Evolutionary conservation across 2,329 filamentous ascomycete species (phyloP).

Genomic region (Aspergillus fumigatiaffinis): DNA sequence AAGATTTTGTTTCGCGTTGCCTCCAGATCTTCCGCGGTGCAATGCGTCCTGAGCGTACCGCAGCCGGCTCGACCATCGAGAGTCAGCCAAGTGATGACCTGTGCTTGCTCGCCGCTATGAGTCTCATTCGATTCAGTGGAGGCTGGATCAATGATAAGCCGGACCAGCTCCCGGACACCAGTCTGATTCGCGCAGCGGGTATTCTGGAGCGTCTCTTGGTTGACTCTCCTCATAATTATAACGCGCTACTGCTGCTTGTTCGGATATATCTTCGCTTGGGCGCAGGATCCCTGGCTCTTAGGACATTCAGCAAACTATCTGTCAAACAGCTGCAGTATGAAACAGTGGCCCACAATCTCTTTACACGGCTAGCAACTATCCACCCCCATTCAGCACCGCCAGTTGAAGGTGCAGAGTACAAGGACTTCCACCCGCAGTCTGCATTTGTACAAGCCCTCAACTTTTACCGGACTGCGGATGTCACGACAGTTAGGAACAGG

Average conservation of each 20-base stretch:
- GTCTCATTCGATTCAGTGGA: slow-evolving; percentile 31
- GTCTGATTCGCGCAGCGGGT: slow-evolving; percentile 35
- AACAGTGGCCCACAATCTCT: slow-evolving; percentile 45
- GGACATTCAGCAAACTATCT: slow-evolving; percentile 42
- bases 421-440: slow-evolving; percentile 40
- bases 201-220: slow-evolving; percentile 39
- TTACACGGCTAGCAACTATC: slow-evolving; percentile 45
- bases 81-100: slow-evolving; percentile 43
- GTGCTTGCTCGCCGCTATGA: slow-evolving; percentile 42
- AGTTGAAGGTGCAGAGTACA: slow-evolving; percentile 36
- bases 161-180: slow-evolving; percentile 21
- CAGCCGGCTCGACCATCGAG: slow-evolving; percentile 36
- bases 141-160: slow-evolving; percentile 13
- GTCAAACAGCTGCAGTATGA: slow-evolving; percentile 49
- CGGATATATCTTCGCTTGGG: slow-evolving; percentile 43
- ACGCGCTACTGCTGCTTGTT: slow-evolving; percentile 42
- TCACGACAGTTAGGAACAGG: slow-evolving; percentile 34
- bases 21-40: slow-evolving; percentile 30
- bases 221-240: slow-evolving; percentile 46
- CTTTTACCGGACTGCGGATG: slow-evolving; percentile 40
- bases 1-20: slow-evolving; percentile 38
- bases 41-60: slow-evolving; percentile 18
- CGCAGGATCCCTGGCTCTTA: slow-evolving; percentile 44
- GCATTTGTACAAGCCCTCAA: slow-evolving; percentile 38
- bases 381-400: slow-evolving; percentile 43